Evolutionary conservation across 441 rosid species (phyloP), one percentile per base, ranked within the genome.

Genomic region (Jatropha multifida): DNA sequence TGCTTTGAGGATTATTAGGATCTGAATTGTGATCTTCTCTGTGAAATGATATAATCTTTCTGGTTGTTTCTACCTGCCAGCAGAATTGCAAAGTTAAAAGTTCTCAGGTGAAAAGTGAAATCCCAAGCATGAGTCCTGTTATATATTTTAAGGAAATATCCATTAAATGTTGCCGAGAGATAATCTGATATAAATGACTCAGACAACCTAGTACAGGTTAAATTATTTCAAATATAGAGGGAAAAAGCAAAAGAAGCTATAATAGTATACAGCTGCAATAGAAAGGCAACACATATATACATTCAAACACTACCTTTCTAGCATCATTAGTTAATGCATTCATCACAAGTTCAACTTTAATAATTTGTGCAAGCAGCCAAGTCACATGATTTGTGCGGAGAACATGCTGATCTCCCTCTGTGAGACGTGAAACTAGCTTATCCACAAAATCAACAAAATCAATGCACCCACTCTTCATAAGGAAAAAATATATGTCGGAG

Each of bases 371-470:
- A 81, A 96, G 87, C 81, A 96, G 86, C 99, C 99, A 94, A 44
- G 99, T 94, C 73, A 96, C 97, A 77, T 94, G 99, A 91, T 96
- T 96, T 69, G 98, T 96, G 72, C 89, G 94, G 82, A 96, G 97
- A 81, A 96, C 82, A 61, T 89, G 88, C 76, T 87, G 91, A 83
- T 91, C 94, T n/a, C 86, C 89, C 72, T 85, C 93, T 62, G 90
- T 82, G 67, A 94, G 90, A 68, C 92, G 88, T 78, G 76, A 79
- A 71, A 91, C 94, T 83, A 96, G 86, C 88, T 96, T 92, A 82
- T 96, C 98, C 81, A 96, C 91, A 84, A 94, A 96, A 85, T 92
- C 96, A 79, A 91, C 90, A 87, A 96, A 96, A 83, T 94, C 99
- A 42, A 92, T 88, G 74, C 99, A 92, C 69, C 98, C 96, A 78